Percentiles rank a stretch among this genome's conserved stretches.
Conservation (phyloP, 495 filamentous ascomycete genomes). For the Neohortaea acidophila region DNA sequence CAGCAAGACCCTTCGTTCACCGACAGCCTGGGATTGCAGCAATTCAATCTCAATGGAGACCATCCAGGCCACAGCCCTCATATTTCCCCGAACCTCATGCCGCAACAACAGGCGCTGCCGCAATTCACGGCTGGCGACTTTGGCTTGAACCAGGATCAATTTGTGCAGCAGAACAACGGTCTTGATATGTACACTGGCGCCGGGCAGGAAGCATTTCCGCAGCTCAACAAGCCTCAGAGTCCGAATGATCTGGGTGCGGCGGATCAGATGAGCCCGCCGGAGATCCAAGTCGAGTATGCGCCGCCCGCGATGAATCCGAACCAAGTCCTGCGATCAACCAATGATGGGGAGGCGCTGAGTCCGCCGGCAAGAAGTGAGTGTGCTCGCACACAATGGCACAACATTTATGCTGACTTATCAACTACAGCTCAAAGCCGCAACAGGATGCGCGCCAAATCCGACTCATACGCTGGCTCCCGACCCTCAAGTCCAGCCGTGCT, state of each 20-base stretch:
- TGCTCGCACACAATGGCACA: background rate
- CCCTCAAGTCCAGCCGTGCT: slow-evolving; percentile 9
- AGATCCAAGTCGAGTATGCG: slow-evolving; percentile 87
- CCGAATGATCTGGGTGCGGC: slow-evolving; percentile 49
- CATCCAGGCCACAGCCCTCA: slow-evolving; percentile 63
- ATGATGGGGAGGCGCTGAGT: slow-evolving; percentile 57
- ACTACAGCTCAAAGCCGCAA: slow-evolving; percentile 24
- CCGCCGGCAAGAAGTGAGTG: slow-evolving; percentile 70
- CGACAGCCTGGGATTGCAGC: slow-evolving; percentile 58
- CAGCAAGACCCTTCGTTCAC: slow-evolving; percentile 63
- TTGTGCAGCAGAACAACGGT: slow-evolving; percentile 32
- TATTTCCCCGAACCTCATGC: slow-evolving; percentile 65
- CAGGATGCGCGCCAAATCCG: slow-evolving; percentile 29
- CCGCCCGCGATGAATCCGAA: slow-evolving; percentile 58
- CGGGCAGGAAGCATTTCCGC: slow-evolving; percentile 39
- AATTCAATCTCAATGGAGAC: slow-evolving; percentile 69
- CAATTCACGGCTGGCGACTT: slow-evolving; percentile 30
- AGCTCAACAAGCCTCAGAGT: slow-evolving; percentile 33
- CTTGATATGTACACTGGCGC: slow-evolving; percentile 41
- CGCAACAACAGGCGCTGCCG: slow-evolving; percentile 41
- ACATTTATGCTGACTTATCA: background rate
- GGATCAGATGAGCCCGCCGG: slow-evolving; percentile 65
- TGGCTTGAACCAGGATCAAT: slow-evolving; percentile 33
- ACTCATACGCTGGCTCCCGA: slow-evolving; percentile 22
- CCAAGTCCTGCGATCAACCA: slow-evolving; percentile 42